Evolutionary conservation across 176 grass and related monocot genomes (phyloP).

Genomic region (Avena eriantha): DNA sequence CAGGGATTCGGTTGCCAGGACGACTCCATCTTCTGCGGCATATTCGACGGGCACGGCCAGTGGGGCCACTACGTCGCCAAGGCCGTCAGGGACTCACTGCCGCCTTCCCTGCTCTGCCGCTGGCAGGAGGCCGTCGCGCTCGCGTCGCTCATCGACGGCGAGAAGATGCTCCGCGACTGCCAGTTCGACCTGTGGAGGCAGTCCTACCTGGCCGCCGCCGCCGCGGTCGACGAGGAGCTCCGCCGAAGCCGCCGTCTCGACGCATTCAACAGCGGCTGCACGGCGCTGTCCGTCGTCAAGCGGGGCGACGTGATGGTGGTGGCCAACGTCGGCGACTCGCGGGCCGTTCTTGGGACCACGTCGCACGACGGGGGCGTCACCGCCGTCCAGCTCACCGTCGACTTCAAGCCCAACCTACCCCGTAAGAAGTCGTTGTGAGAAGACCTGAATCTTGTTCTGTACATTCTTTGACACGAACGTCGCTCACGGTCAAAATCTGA

Average conservation of each 20-base stretch:
- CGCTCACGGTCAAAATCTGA: not conserved
- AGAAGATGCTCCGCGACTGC: slow-evolving; percentile 57
- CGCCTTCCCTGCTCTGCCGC: slow-evolving; percentile 70
- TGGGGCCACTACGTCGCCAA: slow-evolving; percentile 98
- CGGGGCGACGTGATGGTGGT: slow-evolving; percentile 82
- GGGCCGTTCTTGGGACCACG: slow-evolving; percentile 69
- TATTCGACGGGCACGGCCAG: slow-evolving; percentile 90
- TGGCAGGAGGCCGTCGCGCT: slow-evolving; percentile 80
- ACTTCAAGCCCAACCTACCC: slow-evolving; percentile 90
- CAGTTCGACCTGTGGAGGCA: slow-evolving; percentile 75
- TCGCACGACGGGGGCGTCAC: slow-evolving; percentile 54
- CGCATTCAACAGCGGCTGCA: slow-evolving; percentile 80
- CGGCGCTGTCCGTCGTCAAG: slow-evolving; percentile 83
- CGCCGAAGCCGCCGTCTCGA: slow-evolving; percentile 57
- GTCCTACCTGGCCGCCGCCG: slow-evolving; percentile 62
- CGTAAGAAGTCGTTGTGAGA: slow-evolving; percentile 62
- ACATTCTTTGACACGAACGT: not conserved
- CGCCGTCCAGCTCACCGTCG: slow-evolving; percentile 81
- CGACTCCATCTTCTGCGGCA: slow-evolving; percentile 76
- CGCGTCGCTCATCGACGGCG: slow-evolving; percentile 56
- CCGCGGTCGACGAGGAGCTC: slow-evolving; percentile 80
- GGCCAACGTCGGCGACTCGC: slow-evolving; percentile 91
- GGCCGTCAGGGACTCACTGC: slow-evolving; percentile 66
- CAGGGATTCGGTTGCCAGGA: slow-evolving; percentile 92
- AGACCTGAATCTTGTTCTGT: not conserved